Evolutionary conservation across 129 eudicot species (phyloP).

Genomic region (Solidago caesia): DNA sequence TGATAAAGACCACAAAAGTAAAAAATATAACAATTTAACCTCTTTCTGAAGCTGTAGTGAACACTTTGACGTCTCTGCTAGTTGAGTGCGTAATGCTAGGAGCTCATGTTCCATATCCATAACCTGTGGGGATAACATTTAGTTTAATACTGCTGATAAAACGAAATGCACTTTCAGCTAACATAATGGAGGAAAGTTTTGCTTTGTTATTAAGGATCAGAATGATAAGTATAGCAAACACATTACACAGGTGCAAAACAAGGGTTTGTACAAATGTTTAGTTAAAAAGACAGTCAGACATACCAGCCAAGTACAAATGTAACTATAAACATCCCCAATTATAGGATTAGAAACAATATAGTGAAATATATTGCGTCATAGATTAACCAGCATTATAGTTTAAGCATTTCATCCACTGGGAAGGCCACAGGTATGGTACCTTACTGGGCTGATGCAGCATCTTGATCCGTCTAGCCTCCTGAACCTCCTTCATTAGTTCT

Average conservation of each 20-base stretch:
- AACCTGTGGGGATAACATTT: slow-evolving; percentile 48
- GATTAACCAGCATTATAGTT: neutral
- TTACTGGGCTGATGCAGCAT: slow-evolving; percentile 98
- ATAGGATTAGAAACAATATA: neutral
- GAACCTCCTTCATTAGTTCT: slow-evolving; percentile 95
- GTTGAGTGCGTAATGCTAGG: slow-evolving; percentile 75
- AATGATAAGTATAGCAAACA: too few species aligned
- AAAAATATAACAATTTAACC: slow-evolving; percentile 32
- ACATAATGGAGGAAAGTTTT: neutral
- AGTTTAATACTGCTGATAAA: neutral
- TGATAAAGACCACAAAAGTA: slow-evolving; percentile 14
- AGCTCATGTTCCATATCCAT: slow-evolving; percentile 99
- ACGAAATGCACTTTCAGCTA: neutral
- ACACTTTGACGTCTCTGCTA: slow-evolving; percentile 75
- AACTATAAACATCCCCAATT: slow-evolving; percentile 2
- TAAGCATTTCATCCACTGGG: neutral
- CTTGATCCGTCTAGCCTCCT: slow-evolving; percentile 92
- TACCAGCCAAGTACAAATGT: neutral
- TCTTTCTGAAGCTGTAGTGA: slow-evolving; percentile 86
- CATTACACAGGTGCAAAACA: neutral
- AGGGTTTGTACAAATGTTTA: neutral
- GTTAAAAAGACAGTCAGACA: neutral
- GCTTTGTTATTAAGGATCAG: neutral
- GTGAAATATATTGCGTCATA: neutral
- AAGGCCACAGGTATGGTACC: slow-evolving; percentile 44